These are phyloP conservation scores for Rhododendron ovatum DNA, from an alignment of 148 eudicot species.

Conservation along the genomic window DNA sequence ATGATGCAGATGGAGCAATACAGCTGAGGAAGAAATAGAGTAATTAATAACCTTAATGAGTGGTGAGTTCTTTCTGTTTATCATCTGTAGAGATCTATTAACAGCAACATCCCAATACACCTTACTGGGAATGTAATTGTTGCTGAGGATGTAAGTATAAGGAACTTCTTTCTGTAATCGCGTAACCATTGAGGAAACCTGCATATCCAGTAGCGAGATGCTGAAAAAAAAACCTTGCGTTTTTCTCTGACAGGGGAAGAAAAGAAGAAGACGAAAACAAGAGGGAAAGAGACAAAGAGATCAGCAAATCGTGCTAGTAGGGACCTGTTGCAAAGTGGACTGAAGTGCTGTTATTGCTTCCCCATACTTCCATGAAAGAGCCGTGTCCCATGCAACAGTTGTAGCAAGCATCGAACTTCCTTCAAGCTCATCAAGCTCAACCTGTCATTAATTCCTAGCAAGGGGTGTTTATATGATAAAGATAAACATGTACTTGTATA, in stretches of 20 bases:
- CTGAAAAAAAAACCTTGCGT: neutral
- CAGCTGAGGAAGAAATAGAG: neutral
- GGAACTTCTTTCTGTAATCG: slow-evolving; percentile 40
- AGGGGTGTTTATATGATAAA: slow-evolving; percentile 29
- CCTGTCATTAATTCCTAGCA: slow-evolving; percentile 54
- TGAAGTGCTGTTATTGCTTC: slow-evolving; percentile 62
- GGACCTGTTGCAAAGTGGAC: slow-evolving; percentile 65
- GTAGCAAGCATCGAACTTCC: slow-evolving; percentile 83
- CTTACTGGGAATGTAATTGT: slow-evolving; percentile 52
- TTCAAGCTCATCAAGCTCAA: slow-evolving; percentile 89
- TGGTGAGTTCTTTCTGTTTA: slow-evolving; percentile 49
- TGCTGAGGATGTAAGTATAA: slow-evolving; percentile 31
- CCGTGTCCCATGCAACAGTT: slow-evolving; percentile 83
- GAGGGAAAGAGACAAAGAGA: neutral
- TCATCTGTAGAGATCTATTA: slow-evolving; percentile 63
- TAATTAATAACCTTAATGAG: slow-evolving; percentile 60
- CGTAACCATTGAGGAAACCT: slow-evolving; percentile 49
- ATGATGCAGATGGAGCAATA: neutral
- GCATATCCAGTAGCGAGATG: slow-evolving; percentile 16
- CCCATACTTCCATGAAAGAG: slow-evolving; percentile 57
- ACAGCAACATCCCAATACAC: slow-evolving; percentile 66
- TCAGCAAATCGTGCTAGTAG: neutral
- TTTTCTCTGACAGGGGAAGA: neutral
- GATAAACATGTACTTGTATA: slow-evolving; percentile 13
- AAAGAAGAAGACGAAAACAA: neutral